A percentile compares a stretch with the other conserved stretches of the same genome.
Evolutionary conservation across 176 grass and related monocot genomes (phyloP).

Genomic region (Puccinellia tenuiflora): DNA sequence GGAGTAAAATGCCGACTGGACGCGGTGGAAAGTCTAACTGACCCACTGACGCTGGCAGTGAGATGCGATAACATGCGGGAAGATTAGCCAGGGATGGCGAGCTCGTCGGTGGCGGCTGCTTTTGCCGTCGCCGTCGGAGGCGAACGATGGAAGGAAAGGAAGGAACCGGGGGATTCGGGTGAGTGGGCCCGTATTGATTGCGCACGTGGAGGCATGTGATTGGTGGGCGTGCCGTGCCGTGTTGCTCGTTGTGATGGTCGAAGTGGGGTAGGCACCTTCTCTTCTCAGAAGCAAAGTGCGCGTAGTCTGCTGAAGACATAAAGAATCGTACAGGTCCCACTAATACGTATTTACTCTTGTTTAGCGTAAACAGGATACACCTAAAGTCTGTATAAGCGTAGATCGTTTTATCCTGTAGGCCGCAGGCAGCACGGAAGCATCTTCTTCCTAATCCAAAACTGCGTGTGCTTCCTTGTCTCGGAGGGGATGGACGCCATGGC

Average conservation of each 20-base stretch:
- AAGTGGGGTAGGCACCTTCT: not conserved
- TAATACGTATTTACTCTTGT: not conserved
- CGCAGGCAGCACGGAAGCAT: not conserved
- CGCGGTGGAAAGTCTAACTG: rapidly evolving
- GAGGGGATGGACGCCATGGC: too few relatives aligned
- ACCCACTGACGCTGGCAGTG: not conserved
- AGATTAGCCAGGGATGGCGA: not conserved
- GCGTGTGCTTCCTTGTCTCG: conserved; percentile 5
- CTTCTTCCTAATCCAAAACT: conserved; percentile 2
- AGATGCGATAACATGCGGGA: rapidly evolving
- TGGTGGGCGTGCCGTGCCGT: not conserved
- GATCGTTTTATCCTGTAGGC: not conserved
- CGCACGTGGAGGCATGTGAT: not conserved
- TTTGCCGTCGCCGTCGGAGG: not conserved
- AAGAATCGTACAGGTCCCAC: too few relatives aligned
- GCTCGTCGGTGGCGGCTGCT: conserved; percentile 21
- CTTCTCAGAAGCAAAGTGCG: too few relatives aligned
- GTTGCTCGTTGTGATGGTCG: not conserved
- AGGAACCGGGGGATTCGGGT: not conserved
- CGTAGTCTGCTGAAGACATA: too few relatives aligned
- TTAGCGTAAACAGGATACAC: not conserved
- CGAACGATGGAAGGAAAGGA: too few relatives aligned
- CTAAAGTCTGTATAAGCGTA: not conserved
- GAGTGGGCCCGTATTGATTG: not conserved
- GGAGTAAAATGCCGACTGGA: not conserved